phyloP scores from a whole-genome alignment of 192 early-diverging fungal species.

The Backusella tuberculispora region DNA sequence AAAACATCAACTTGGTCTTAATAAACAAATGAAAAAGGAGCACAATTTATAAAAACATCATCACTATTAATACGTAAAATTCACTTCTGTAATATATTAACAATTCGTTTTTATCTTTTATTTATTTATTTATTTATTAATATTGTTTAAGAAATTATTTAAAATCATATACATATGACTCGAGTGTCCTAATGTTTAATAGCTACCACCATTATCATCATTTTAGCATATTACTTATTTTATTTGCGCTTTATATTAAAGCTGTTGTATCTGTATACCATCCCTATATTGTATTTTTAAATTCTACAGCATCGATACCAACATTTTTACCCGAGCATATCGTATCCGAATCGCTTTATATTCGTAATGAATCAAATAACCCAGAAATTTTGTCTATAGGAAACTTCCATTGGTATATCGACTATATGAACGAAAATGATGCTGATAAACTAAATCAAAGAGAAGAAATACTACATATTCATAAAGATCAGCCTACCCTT shows the following conservation, averaged over 20 bases:
- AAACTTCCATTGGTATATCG: not conserved
- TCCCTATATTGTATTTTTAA: not conserved
- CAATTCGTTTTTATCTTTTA: not conserved
- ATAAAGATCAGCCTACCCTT: not conserved
- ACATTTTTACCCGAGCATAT: too few species aligned
- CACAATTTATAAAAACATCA: not conserved
- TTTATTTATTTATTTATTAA: too few species aligned
- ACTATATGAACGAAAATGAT: not conserved
- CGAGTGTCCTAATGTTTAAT: not conserved
- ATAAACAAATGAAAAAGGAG: too few species aligned
- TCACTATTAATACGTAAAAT: not conserved
- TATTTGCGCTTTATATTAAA: not conserved
- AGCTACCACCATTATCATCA: not conserved
- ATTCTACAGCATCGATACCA: not conserved
- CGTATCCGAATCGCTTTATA: not conserved
- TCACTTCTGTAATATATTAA: not conserved
- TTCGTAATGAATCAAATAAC: not conserved
- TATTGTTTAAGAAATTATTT: not conserved
- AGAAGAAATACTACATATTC: not conserved
- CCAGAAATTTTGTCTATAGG: not conserved
- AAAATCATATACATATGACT: not conserved
- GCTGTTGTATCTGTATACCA: not conserved
- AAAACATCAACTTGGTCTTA: too few species aligned
- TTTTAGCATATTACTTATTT: not conserved
- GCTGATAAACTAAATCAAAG: not conserved